A percentile compares a stretch with the other conserved stretches of the same genome.
Evolutionary conservation across 2,329 filamentous ascomycete species (phyloP).

Genomic region (Aurifilum marmelostoma): DNA sequence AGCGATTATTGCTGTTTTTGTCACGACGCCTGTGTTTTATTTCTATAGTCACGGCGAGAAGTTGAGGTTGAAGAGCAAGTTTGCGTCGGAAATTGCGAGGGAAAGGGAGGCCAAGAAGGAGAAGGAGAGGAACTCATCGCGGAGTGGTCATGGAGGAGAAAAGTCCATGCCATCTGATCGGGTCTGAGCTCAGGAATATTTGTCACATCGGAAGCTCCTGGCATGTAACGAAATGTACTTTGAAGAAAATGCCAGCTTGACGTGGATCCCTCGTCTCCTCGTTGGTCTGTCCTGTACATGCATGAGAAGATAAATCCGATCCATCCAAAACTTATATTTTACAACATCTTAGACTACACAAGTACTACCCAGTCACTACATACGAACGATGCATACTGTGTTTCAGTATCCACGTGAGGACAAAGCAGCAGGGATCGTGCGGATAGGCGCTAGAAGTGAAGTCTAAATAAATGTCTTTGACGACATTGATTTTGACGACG

Average conservation of each 20-base stretch:
- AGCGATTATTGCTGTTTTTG: slow-evolving; percentile 46
- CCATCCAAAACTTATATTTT: no score
- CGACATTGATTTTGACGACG: not conserved
- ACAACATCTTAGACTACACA: no score
- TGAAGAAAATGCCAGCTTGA: no score
- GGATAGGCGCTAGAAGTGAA: not conserved
- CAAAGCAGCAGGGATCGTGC: not conserved
- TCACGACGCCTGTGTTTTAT: slow-evolving; percentile 57
- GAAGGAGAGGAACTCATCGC: not conserved
- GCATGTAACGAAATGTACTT: no score
- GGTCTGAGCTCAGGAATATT: not conserved
- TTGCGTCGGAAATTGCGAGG: slow-evolving; percentile 45
- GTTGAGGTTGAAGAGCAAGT: slow-evolving; percentile 54
- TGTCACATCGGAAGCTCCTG: no score
- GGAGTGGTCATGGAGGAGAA: not conserved
- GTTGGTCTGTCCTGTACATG: no score
- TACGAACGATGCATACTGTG: no score
- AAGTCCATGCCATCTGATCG: not conserved
- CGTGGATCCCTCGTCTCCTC: no score
- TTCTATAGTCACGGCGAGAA: slow-evolving; percentile 60
- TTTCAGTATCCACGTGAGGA: not conserved
- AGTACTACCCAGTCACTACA: no score
- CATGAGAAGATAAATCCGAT: no score
- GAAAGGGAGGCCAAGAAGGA: slow-evolving; percentile 14
- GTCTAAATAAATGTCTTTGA: no score